phyloP scores from a whole-genome alignment of 352 stramenopile genomes.

The Pythium aquatile region DNA sequence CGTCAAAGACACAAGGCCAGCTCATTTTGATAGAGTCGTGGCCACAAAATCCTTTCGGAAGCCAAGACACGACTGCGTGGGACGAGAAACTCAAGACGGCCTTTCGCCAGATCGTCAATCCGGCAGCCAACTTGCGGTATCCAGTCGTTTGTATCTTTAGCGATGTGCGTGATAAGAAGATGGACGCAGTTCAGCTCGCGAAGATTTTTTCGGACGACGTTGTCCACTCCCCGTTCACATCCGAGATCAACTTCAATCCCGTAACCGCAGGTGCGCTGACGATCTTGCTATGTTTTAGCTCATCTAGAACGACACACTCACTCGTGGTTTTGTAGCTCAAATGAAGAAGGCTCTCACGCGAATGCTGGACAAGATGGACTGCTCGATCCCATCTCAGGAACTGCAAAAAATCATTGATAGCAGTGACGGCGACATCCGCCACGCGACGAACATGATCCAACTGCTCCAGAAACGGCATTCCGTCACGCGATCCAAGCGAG shows the following conservation, averaged over 20 bases:
- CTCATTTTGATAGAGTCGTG: conserved; percentile 78
- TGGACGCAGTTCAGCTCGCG: conserved; percentile 60
- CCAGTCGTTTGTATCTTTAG: conserved; percentile 83
- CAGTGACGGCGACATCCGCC: conserved; percentile 73
- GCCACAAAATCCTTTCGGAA: conserved; percentile 46
- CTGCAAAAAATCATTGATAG: conserved; percentile 54
- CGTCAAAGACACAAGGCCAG: conserved; percentile 27
- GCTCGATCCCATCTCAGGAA: conserved; percentile 26
- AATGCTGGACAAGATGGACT: conserved; percentile 40
- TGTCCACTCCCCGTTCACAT: conserved; percentile 61
- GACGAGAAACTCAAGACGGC: conserved; percentile 60
- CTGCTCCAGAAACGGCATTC: conserved; percentile 28
- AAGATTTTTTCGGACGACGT: conserved; percentile 68
- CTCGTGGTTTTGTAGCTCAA: conserved; percentile 28
- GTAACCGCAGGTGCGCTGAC: conserved; percentile 56
- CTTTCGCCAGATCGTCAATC: conserved; percentile 53
- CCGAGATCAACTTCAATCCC: conserved; percentile 76
- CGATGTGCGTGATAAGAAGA: conserved; percentile 71
- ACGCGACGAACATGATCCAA: conserved; percentile 81
- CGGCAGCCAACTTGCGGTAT: conserved; percentile 34
- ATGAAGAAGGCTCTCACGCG: conserved; percentile 68
- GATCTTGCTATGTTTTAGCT: not conserved
- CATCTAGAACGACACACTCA: conserved; percentile 2
- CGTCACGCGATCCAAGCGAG: not conserved
- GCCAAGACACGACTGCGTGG: conserved; percentile 28